Percentiles rank a stretch among this genome's conserved stretches.
These are phyloP conservation scores for Xylaria sp. DNA, from an alignment of 2,329 filamentous ascomycete species.

Conservation along the genomic window DNA sequence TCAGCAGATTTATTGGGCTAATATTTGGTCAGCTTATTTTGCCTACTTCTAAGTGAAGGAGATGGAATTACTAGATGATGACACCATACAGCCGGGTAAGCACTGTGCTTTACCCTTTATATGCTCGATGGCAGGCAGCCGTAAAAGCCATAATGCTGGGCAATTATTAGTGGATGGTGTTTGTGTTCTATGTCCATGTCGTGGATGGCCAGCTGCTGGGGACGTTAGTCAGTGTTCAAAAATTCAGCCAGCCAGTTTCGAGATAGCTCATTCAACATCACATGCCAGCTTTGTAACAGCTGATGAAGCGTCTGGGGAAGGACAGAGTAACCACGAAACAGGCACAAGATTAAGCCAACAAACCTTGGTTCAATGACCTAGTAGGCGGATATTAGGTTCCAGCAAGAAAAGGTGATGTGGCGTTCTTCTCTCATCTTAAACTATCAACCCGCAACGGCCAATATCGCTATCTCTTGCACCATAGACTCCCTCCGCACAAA, in stretches of 20 bases:
- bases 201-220: not conserved
- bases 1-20: no score
- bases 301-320: not conserved
- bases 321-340: not conserved
- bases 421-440: not conserved
- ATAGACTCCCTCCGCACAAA: not conserved
- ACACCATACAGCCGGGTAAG: no score
- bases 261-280: not conserved
- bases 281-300: not conserved
- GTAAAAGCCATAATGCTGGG: not conserved
- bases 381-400: not conserved
- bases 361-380: not conserved
- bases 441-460: not conserved
- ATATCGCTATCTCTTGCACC: not conserved
- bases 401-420: not conserved
- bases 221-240: not conserved
- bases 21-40: not conserved
- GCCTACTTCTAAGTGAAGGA: not conserved
- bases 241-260: not conserved
- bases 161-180: not conserved
- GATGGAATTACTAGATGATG: not conserved
- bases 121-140: not conserved
- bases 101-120: no score
- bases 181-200: not conserved
- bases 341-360: not conserved